Base-by-base conservation (phyloP, 2,329 filamentous ascomycete species). In the Sclerotinia borealis region DNA sequence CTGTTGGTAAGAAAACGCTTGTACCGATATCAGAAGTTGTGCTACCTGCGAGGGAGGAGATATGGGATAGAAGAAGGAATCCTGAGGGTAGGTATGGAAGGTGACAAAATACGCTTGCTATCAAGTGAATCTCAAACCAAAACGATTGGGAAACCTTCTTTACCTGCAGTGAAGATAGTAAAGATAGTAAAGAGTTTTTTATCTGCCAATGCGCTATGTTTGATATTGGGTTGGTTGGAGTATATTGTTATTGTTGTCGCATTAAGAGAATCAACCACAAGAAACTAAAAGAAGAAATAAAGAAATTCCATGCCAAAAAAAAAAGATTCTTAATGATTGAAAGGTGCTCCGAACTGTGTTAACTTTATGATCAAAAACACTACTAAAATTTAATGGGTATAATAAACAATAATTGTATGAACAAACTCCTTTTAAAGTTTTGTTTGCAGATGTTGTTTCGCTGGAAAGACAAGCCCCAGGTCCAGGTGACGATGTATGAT, bases 241-340 rank as follows among this genome's bases (percentile, higher is more conserved):
- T 58, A 58, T 59, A 49, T 36, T 36, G 45, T 49, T 50, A 59
- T 59, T 59, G 29, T 59, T 50, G 56, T 59, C 56, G 56, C 56
- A 59, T 59, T 29, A 50, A 37, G 17, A 50, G 45, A 48, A 37
- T 34, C 6, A 36, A 45, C 22, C 27, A 48, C 8, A 4, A 27
- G 55, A 48, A 47, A 59, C 22, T 36, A 59, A 48, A 48, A 59
- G 27, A 48, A 59, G n/a, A 31, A 59, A 58, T 31, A 25, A 59
- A 59, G 52, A 43, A 29, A 43, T 43, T 41, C 37, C 52, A 55
- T n/a, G 9, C 52, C 25, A 41, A 31, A 55, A 43, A 41, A 8
- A 15, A 15, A 22, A n/a, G 7, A 9, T 31, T 4, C n/a, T n/a
- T 31, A 31, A n/a, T 36, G 29, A 36, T 36, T 15, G 49, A 3